Percentiles rank a stretch among this genome's conserved stretches.
These are phyloP conservation scores for Phanerodontia chrysosporium DNA, from an alignment of 768 basidiomycete species.

Conservation along the genomic window DNA sequence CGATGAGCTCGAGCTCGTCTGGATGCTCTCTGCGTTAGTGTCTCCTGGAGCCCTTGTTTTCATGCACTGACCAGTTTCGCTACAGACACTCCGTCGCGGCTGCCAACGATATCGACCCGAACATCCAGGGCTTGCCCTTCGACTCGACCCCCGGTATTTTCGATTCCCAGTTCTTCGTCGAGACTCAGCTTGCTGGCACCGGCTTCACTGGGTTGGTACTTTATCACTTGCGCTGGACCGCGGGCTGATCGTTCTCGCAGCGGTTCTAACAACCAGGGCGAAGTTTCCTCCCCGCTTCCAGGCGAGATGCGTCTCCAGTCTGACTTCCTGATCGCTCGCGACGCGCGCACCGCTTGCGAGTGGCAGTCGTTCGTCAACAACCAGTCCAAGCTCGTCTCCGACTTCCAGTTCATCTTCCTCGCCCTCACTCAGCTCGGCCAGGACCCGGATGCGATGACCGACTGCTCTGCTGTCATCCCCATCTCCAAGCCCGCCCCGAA, in stretches of 20 bases:
- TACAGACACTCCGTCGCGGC: constrained; percentile 20
- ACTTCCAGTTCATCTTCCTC: constrained; percentile 12
- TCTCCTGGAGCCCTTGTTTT: neutral
- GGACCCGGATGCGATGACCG: constrained; percentile 6
- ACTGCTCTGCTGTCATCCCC: constrained; percentile 16
- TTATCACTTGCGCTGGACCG: neutral
- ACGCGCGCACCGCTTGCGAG: constrained; percentile 40
- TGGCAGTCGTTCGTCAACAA: constrained; percentile 40
- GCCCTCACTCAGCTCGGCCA: constrained; percentile 11
- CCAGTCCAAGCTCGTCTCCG: constrained; percentile 16
- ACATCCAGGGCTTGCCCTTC: constrained; percentile 8
- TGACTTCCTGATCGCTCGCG: constrained; percentile 26
- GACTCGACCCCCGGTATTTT: constrained; percentile 12
- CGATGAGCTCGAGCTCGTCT: constrained; percentile 20
- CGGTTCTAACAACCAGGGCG: constrained; percentile 31
- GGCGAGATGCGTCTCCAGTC: constrained; percentile 42
- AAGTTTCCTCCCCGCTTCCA: constrained; percentile 33
- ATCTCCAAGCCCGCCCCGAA: constrained; percentile 1
- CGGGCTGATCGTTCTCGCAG: neutral
- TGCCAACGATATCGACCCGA: constrained; percentile 18
- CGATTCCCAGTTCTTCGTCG: constrained; percentile 17
- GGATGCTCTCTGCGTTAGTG: constrained; percentile 16
- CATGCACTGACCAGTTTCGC: neutral
- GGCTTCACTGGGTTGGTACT: constrained; percentile 23
- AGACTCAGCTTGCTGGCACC: constrained; percentile 14